Base-by-base conservation (phyloP, 306 rosid species). In the barrel medic (Medicago truncatula) region DNA sequence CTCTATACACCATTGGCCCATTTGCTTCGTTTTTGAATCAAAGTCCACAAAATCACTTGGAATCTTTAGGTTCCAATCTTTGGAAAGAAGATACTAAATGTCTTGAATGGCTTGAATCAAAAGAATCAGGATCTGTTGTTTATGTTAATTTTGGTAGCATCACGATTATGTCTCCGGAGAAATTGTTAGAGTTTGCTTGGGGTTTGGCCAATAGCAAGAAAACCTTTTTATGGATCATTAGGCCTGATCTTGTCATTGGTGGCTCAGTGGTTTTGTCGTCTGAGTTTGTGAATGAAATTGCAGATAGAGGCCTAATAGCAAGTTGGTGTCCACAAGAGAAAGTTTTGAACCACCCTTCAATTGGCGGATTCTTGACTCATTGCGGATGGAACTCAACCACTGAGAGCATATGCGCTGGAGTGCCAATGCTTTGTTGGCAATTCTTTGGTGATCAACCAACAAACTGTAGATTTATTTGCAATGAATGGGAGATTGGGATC, bases 341-440 rank as follows among this genome's bases (percentile, higher is more conserved):
- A 43, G 80, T 76, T 4, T 12, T 76, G 67, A 76, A 76, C 74
- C 74, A 76, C 46, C 67, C 80, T 76, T 53, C 74, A 7, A 5
- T 76, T 9, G 74, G 80, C 4, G 80, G 80, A 54, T 76, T 66
- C 38, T 67, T 76, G 47, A 76, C 74, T 40, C 80, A 76, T 16
- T 76, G 74, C 12, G 74, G 74, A 41, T 76, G 80, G 80, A 76
- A 76, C 47, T 76, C 80, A 66, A 76, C 59, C 16, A 54, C 47
- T 41, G 80, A 59, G 53, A 73, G 77, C 21, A 76, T 76, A 7
- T 76, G 67, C 25, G 80, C 74, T 0, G 80, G 80, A n/a, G 74
- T 76, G 10, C 80, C 80, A 54, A 76, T 76, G 80, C 41, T 76
- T 38, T 76, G 80, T 66, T 76, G 80, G 74, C 80, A 74, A 9